Evolutionary conservation across 2,329 filamentous ascomycete species (phyloP), one percentile per base, ranked within the genome.

Genomic region (Fusarium paranaense): DNA sequence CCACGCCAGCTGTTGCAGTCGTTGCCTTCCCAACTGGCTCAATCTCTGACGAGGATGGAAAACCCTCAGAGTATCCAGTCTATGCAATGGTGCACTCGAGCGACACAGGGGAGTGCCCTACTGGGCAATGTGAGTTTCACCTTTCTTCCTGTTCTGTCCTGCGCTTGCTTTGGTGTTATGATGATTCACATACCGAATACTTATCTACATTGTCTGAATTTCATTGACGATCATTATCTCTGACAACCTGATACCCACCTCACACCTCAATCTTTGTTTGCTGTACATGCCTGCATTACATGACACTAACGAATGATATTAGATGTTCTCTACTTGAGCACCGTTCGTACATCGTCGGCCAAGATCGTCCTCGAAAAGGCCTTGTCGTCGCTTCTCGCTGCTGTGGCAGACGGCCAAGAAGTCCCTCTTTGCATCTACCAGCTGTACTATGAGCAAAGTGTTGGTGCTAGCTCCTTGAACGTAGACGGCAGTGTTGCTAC

Each of bases 171-270:
- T 62, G 67, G 84, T 88, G 84, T 89, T 87, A 93, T 95, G 96
- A 98, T 98, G 95, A 98, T 88, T 84, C 89, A 69, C 85, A 83
- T 85, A 87, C 88, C 84, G 89, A 97, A 97, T 94, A 95, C 95
- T 98, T 98, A 98, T 98, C 96, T 98, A 98, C 96, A 98, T 98
- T 98, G 95, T 94, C 96, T 95, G 96, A 97, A 93, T 86, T 86
- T 83, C 89, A 89, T 86, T 97, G 95, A 97, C 91, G 95, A 97
- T 89, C 89, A 72, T 88, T 87, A 87, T 90, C 91, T 95, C 93
- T 96, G 92, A 96, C 92, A 94, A 92, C 86, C 95, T 97, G 95
- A 97, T 90, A 85, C 86, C 85, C 84, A 80, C 74, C 66, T 52
- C 35, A 71, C 63, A 72, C 45, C 33, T 58, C 13, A 45, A 67